A percentile compares a stretch with the other conserved stretches of the same genome.
These are phyloP conservation scores for Paramecium pentaurelia DNA, from an alignment of 73 alveolate genomes.

Conservation along the genomic window DNA sequence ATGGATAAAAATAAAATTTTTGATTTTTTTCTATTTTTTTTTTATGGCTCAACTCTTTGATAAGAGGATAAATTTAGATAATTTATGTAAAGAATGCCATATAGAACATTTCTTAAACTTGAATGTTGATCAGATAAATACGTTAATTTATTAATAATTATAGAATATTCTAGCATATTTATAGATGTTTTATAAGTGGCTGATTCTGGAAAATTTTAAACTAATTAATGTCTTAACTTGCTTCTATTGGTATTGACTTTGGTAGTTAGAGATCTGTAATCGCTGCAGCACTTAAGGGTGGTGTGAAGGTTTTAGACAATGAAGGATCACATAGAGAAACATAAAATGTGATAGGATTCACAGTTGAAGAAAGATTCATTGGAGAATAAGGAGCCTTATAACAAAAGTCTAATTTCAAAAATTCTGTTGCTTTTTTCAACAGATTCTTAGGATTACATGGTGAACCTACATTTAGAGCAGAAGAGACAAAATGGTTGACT, in stretches of 20 bases:
- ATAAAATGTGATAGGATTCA: slow-evolving; percentile 75
- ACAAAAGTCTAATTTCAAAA: slow-evolving; percentile 73
- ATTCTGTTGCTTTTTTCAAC: slow-evolving; percentile 67
- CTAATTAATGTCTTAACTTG: slow-evolving; percentile 53
- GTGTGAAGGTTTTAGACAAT: slow-evolving; percentile 77
- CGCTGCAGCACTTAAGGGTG: slow-evolving; percentile 83
- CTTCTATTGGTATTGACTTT: slow-evolving; percentile 83
- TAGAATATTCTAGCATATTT: background rate
- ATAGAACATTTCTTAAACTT: background rate
- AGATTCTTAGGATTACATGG: slow-evolving; percentile 76
- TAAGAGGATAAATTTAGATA: background rate
- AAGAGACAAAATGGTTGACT: slow-evolving; percentile 77
- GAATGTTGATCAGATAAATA: background rate
- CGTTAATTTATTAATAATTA: background rate
- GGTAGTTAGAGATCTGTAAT: slow-evolving; percentile 81
- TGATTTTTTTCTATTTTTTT: background rate
- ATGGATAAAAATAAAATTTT: background rate
- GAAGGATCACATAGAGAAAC: slow-evolving; percentile 81
- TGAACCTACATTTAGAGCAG: slow-evolving; percentile 70
- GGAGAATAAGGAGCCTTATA: slow-evolving; percentile 78
- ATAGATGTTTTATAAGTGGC: background rate
- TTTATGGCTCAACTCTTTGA: background rate
- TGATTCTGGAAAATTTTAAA: background rate
- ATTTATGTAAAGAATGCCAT: background rate
- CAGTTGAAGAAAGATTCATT: slow-evolving; percentile 73